A percentile compares a stretch with the other conserved stretches of the same genome.
phyloP scores from a whole-genome alignment of 345 rosid genomes.

The Eucalyptus fibrosa region DNA sequence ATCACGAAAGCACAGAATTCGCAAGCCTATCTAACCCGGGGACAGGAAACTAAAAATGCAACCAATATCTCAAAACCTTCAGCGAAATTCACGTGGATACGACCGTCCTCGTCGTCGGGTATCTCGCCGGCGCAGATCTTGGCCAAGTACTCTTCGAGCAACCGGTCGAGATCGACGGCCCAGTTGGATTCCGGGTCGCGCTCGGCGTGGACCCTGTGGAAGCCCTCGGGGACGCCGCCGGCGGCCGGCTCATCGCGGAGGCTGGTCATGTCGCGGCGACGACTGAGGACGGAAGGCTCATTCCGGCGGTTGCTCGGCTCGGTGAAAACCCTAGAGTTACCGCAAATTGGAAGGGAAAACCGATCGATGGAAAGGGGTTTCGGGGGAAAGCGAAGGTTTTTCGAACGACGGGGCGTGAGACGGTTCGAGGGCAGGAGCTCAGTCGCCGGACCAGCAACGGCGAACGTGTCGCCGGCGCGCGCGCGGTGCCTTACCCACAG shows the following conservation, averaged over 20 bases:
- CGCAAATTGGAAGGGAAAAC: neutral
- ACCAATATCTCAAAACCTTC: constrained; percentile 44
- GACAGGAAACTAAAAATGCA: neutral
- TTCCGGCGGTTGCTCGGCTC: neutral
- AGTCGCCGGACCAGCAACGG: neutral
- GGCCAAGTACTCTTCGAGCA: constrained; percentile 82
- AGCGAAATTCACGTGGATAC: constrained; percentile 59
- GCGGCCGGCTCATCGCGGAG: constrained; percentile 3
- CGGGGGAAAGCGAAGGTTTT: neutral
- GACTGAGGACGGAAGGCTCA: neutral
- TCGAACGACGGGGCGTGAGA: neutral
- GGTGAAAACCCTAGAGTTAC: neutral
- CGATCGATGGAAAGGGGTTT: neutral
- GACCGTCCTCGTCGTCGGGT: constrained; percentile 26
- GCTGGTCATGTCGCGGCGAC: constrained; percentile 9
- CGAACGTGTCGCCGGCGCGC: neutral
- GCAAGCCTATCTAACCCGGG: neutral
- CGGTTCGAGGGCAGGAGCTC: neutral
- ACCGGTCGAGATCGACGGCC: constrained; percentile 78
- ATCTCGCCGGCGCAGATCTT: constrained; percentile 85
- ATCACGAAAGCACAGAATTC: neutral
- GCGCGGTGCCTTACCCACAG: neutral
- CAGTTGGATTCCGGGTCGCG: constrained; percentile 88
- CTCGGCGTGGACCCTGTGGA: constrained; percentile 70
- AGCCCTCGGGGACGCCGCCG: neutral